These are phyloP conservation scores for Neopestalotiopsis rosae DNA, from an alignment of 2,329 filamentous ascomycete genomes.

Conservation along the genomic window DNA sequence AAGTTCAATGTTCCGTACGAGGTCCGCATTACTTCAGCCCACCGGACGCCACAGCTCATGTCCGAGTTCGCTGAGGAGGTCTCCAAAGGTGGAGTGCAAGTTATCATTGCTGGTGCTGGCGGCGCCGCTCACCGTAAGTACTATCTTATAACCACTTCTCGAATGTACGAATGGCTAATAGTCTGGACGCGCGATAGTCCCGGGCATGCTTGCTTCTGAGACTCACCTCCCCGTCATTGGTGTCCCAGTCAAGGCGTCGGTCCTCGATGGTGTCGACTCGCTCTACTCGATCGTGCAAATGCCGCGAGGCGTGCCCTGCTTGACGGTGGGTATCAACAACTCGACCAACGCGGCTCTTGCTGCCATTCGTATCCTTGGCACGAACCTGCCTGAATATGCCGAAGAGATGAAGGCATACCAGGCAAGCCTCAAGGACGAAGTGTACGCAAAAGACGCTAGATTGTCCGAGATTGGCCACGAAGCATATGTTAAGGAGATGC, in stretches of 20 bases:
- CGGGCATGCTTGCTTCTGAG: conserved; percentile 76
- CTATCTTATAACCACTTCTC: background rate
- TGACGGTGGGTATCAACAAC: conserved; percentile 82
- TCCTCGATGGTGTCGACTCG: conserved; percentile 74
- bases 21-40: conserved; percentile 79
- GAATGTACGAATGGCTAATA: background rate
- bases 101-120: conserved; percentile 78
- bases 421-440: conserved; percentile 65
- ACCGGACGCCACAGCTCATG: conserved; percentile 76
- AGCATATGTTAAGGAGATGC: conserved; percentile 53
- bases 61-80: conserved; percentile 68
- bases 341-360: conserved; percentile 77
- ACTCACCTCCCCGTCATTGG: conserved; percentile 78
- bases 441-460: conserved; percentile 64
- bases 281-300: conserved; percentile 79
- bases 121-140: conserved; percentile 66
- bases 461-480: conserved; percentile 62
- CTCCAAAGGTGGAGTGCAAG: conserved; percentile 68
- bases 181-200: conserved; percentile 43
- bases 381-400: conserved; percentile 59
- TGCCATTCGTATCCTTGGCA: conserved; percentile 71
- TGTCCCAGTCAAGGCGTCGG: conserved; percentile 76
- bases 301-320: conserved; percentile 75
- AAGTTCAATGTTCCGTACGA: conserved; percentile 76
- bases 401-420: conserved; percentile 66